A percentile compares a stretch with the other conserved stretches of the same genome.
phyloP scores from a whole-genome alignment of 345 rosid species.

The Luvunga scandens region DNA sequence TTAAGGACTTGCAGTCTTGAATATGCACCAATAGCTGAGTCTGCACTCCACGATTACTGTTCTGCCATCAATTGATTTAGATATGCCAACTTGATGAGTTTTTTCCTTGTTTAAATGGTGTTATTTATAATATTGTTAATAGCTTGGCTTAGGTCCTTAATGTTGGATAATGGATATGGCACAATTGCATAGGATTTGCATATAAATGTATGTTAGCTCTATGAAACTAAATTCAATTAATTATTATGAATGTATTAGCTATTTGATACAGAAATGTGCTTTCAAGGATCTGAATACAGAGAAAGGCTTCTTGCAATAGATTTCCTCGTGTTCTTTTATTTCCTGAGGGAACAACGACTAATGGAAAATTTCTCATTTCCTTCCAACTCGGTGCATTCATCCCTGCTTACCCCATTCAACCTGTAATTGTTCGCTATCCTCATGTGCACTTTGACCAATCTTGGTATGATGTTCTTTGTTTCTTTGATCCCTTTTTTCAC shows the following conservation, averaged over 20 bases:
- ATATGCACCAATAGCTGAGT: not conserved
- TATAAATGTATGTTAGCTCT: not conserved
- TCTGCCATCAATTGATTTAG: not conserved
- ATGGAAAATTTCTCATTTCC: conserved; percentile 76
- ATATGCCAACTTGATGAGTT: not conserved
- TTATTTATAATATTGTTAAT: not conserved
- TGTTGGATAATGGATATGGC: not conserved
- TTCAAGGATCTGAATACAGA: conserved; percentile 98
- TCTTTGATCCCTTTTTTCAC: not conserved
- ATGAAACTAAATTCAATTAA: conserved; percentile 32
- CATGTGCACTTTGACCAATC: conserved; percentile 98
- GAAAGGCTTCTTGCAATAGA: conserved; percentile 79
- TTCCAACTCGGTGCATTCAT: conserved; percentile 98
- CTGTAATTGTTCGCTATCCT: conserved; percentile 87
- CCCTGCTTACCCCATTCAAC: conserved; percentile 83
- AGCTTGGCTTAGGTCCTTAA: not conserved
- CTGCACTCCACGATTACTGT: not conserved
- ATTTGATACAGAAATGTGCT: conserved; percentile 94
- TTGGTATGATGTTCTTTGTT: conserved; percentile 51
- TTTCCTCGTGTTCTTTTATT: conserved; percentile 86
- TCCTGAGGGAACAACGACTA: conserved; percentile 99
- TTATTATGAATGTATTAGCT: conserved; percentile 60
- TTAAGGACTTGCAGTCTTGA: not conserved
- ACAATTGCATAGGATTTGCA: not conserved
- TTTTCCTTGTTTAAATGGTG: not conserved